These are phyloP conservation scores for Pythium periplocum DNA, from an alignment of 352 stramenopile species.

Conservation along the genomic window DNA sequence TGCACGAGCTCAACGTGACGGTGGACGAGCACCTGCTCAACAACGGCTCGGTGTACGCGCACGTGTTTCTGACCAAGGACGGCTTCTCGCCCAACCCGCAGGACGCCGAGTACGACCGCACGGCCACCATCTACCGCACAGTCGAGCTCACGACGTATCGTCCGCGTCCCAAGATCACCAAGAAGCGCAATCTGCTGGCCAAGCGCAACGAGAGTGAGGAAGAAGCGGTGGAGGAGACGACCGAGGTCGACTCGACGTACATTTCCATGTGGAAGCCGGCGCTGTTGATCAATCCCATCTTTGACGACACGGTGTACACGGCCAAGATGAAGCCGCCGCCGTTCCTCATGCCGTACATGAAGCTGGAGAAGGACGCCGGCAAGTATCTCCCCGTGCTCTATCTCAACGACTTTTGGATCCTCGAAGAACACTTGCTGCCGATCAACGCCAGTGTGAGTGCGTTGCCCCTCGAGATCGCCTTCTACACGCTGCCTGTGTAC, in stretches of 20 bases:
- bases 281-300: conserved; percentile 62
- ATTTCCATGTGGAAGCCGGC: conserved; percentile 80
- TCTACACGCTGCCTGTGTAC: conserved; percentile 82
- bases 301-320: conserved; percentile 69
- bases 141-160: conserved; percentile 75
- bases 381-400: conserved; percentile 89
- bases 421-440: conserved; percentile 79
- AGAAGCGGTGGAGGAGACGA: conserved; percentile 8
- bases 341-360: conserved; percentile 59
- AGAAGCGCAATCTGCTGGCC: conserved; percentile 73
- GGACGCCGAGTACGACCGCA: conserved; percentile 49
- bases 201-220: conserved; percentile 6
- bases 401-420: conserved; percentile 93
- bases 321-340: conserved; percentile 45
- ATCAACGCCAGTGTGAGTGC: conserved; percentile 87
- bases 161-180: conserved; percentile 59
- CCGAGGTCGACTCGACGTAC: conserved; percentile 28
- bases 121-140: conserved; percentile 45
- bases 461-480: conserved; percentile 81
- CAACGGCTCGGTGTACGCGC: conserved; percentile 80
- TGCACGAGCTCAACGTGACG: conserved; percentile 56
- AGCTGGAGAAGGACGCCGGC: conserved; percentile 44
- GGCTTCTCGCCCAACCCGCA: conserved; percentile 66
- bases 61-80: conserved; percentile 80
- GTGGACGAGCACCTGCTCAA: conserved; percentile 55